phyloP scores from a whole-genome alignment of 192 early-diverging fungal species.

The Gigaspora rosea region DNA sequence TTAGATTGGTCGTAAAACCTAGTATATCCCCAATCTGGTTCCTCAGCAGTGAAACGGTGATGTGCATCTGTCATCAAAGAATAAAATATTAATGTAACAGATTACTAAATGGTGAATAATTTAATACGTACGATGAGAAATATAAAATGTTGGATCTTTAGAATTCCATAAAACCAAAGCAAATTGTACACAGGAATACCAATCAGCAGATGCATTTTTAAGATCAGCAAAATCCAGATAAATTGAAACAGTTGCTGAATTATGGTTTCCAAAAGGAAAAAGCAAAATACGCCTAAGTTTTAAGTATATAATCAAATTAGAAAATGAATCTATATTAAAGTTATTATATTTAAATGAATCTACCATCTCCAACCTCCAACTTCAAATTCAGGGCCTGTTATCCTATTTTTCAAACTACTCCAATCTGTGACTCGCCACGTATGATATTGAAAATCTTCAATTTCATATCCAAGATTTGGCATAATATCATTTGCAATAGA shows the following conservation, averaged over 20 bases:
- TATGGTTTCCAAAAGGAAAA: constrained; percentile 87
- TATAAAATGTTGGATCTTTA: constrained; percentile 60
- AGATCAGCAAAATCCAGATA: constrained; percentile 87
- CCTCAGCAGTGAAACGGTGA: constrained; percentile 81
- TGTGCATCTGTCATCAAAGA: constrained; percentile 48
- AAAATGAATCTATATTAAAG: background rate
- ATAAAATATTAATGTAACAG: no score
- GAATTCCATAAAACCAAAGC: constrained; percentile 72
- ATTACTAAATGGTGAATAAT: no score
- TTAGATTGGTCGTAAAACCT: constrained; percentile 61
- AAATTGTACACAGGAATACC: constrained; percentile 51
- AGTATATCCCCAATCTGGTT: constrained; percentile 96
- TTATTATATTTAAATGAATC: background rate
- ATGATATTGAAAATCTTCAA: no score
- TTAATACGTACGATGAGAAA: constrained; percentile 48
- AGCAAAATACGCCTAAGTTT: constrained; percentile 77
- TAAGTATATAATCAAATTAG: background rate
- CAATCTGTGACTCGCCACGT: no score
- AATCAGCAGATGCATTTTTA: constrained; percentile 54
- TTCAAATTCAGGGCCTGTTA: constrained; percentile 52
- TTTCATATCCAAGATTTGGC: no score
- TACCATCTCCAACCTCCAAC: constrained; percentile 51
- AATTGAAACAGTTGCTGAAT: constrained; percentile 67
- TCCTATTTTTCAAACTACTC: constrained; percentile 32
- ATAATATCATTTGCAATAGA: no score